Base-by-base conservation (phyloP, 2,329 filamentous ascomycete genomes). In the Paecilomyces sp. region DNA sequence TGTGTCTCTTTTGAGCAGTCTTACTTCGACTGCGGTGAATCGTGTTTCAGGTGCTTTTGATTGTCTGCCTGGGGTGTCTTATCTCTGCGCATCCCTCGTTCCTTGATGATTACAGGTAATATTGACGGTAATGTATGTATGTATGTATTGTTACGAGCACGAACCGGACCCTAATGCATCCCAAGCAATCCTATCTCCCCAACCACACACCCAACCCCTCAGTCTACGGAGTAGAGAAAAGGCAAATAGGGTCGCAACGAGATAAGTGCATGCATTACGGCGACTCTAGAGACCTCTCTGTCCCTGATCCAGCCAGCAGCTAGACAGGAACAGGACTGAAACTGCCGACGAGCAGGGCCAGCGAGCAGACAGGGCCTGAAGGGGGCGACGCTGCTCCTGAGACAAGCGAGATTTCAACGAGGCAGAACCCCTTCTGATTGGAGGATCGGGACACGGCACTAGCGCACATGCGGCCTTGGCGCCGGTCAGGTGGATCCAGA, bases 341-440 rank as follows among this genome's bases (percentile, higher is more conserved):
- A 41, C 36, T n/a, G 15, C 13, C 12, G 36, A 41, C 36, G 15
- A 15, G 36, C 3, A 41, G 31, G 11, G 36, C 36, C 36, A 41
- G 36, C 13, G 36, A 41, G 3, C 36, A 41, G 12, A n/a, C 11
- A 13, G 5, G 13, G 36, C 36, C 36, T 6, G 12, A 15, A 33
- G 31, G 31, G 31, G 31, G 31, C 13, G 36, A n/a, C 36, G 36
- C 13, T 6, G 3, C 36, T 47, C 36, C 62, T 57, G 57, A 63
- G 59, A 60, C 61, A 64, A 67, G 66, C 63, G 65, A 67, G 65
- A 66, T 67, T 67, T 67, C 63, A 58, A 63, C 58, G 54, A 53
- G 56, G 54, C 24, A 56, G n/a, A 28, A 4, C 11, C 22, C 31
- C n/a, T 22, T 22, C 22, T 62, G 57, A 66, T 67, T 66, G 66